phyloP scores from a whole-genome alignment of 75 land plant genomes.

The Sequoia sempervirens region DNA sequence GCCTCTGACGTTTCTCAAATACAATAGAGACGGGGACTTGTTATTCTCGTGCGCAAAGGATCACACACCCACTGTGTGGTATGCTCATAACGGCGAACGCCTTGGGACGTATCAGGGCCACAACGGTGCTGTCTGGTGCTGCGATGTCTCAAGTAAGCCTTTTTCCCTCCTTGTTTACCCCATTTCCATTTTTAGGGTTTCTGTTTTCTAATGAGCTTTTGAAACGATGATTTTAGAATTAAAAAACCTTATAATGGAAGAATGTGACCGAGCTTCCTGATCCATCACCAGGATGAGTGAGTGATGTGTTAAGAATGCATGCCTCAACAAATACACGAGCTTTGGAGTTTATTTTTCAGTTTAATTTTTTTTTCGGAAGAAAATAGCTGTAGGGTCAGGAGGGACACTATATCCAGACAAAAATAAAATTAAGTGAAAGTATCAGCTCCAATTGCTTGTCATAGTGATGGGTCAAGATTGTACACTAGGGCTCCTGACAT shows the following conservation, averaged over 20 bases:
- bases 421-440: too few relatives aligned
- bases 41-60: conserved; percentile 97
- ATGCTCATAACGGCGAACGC: conserved; percentile 91
- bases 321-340: neutral
- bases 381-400: too few relatives aligned
- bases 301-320: neutral
- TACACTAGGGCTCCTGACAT: too few relatives aligned
- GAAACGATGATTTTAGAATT: neutral
- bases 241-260: neutral
- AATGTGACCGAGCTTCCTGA: neutral
- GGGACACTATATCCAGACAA: too few relatives aligned
- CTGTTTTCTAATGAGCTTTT: neutral
- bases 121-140: conserved; percentile 97
- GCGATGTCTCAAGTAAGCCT: conserved; percentile 79
- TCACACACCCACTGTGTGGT: conserved; percentile 91
- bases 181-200: too few relatives aligned
- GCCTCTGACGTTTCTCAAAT: conserved; percentile 86
- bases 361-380: too few relatives aligned
- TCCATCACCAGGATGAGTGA: neutral
- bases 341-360: too few relatives aligned
- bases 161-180: neutral
- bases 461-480: too few relatives aligned
- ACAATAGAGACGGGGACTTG: conserved; percentile 90
- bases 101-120: conserved; percentile 91
- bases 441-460: too few relatives aligned